Evolutionary conservation across 2,329 filamentous ascomycete genomes (phyloP), one percentile per base, ranked within the genome.

Genomic region (Sarocladiaceae sp.): DNA sequence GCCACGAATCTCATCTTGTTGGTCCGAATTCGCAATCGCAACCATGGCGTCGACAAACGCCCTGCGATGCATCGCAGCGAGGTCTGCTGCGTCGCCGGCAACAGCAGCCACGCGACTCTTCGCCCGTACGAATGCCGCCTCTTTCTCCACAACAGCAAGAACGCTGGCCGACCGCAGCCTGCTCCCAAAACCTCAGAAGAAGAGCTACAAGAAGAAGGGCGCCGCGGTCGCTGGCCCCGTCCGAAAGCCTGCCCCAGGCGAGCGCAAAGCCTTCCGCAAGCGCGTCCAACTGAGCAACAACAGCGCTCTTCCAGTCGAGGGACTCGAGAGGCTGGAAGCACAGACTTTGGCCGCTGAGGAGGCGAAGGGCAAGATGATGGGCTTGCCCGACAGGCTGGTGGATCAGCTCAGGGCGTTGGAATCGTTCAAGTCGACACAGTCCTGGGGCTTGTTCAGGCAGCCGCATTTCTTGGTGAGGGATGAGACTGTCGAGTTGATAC

Each of bases 231-330:
- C n/a, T 17, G n/a, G 31, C 10, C 11, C 29, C 3, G 28, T 31
- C 52, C 81, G 79, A 68, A 77, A 83, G 58, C 87, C 88, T 18
- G 75, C 75, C 12, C 77, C 83, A 3, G 93, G 92, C 58, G 92
- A 97, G 76, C 84, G 92, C 59, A 96, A 91, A 72, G 88, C 89
- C 25, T 77, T 89, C 65, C 85, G 91, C 58, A 96, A 95, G 75
- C 84, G 89, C 60, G 89, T 99, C 62, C 84, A 95, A 54, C 83
- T 99, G 55, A 93, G 87, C 76, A 99, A 97, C 73, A 88, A 89
- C 69, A 97, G 96, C 71, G 94, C 94, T 48, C 74, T 97, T 33
- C 82, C 86, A 54, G 87, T 97, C 7, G 65, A 75, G 22, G 87
- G 83, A 11, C 75, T 96, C 59, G 71, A 77, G 54, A 78, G 86